phyloP scores from a whole-genome alignment of 768 basidiomycete species.

The Mycena rebaudengoi region DNA sequence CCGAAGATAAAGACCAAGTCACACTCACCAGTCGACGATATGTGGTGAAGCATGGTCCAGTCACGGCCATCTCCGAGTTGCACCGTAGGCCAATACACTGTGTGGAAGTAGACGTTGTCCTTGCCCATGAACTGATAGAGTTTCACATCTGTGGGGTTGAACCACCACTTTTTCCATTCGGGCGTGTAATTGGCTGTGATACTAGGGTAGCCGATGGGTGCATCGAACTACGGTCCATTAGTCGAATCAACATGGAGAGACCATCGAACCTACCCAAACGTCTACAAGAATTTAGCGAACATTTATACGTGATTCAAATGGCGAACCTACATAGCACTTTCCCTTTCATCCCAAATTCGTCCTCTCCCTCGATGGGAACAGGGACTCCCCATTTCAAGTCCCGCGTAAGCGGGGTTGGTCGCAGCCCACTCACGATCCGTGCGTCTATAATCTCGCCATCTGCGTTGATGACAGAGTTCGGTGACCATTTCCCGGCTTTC shows the following conservation, averaged over 20 bases:
- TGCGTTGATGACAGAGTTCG: constrained; percentile 88
- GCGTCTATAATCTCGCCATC: constrained; percentile 92
- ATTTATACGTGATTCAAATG: not conserved
- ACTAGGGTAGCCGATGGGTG: constrained; percentile 95
- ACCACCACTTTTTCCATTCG: constrained; percentile 98
- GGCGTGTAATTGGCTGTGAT: constrained; percentile 95
- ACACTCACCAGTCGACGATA: constrained; percentile 89
- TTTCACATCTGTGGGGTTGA: constrained; percentile 86
- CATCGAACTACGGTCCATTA: constrained; percentile 80
- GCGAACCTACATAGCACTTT: constrained; percentile 98
- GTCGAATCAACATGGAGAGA: not conserved
- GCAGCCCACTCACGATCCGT: constrained; percentile 83
- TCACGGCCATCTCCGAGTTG: constrained; percentile 87
- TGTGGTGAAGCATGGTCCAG: constrained; percentile 94
- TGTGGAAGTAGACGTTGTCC: constrained; percentile 99
- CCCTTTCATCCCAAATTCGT: constrained; percentile 85
- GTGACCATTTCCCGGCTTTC: constrained; percentile 89
- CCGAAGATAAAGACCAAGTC: not conserved
- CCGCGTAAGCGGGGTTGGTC: constrained; percentile 91
- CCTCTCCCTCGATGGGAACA: constrained; percentile 81
- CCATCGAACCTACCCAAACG: not conserved
- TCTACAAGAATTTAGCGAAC: not conserved
- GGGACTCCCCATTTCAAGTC: constrained; percentile 97
- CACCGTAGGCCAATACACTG: constrained; percentile 92
- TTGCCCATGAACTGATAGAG: constrained; percentile 99